Conservation (phyloP, 345 rosid species). For the Dimocarpus longan region DNA sequence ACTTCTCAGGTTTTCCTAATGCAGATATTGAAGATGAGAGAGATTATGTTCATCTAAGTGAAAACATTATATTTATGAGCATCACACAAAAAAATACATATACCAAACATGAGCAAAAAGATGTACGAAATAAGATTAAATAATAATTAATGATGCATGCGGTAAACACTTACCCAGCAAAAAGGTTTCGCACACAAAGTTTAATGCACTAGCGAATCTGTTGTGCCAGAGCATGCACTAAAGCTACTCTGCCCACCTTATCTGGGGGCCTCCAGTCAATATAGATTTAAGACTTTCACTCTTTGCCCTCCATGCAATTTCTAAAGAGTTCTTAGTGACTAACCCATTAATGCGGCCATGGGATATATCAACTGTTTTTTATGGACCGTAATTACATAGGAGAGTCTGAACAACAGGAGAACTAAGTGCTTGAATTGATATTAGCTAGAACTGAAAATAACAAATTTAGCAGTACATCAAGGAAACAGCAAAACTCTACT, state of each 20-base stretch:
- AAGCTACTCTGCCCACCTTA: conserved; percentile 75
- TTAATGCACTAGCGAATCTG: conserved; percentile 83
- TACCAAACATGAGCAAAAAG: background rate
- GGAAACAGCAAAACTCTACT: too few relatives aligned
- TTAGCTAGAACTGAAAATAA: too few relatives aligned
- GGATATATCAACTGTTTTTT: conserved; percentile 63
- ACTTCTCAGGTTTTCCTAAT: too few relatives aligned
- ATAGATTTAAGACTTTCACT: conserved; percentile 76
- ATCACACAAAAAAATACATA: background rate
- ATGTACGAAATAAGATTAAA: background rate
- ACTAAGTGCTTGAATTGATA: conserved; percentile 16
- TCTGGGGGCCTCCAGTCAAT: conserved; percentile 64
- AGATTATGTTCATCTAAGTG: background rate
- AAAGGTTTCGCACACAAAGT: conserved; percentile 65
- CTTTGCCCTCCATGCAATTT: conserved; percentile 82
- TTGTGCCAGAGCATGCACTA: conserved; percentile 63
- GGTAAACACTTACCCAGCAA: conserved; percentile 54
- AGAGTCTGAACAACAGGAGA: conserved; percentile 74
- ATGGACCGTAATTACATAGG: conserved; percentile 68
- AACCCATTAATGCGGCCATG: conserved; percentile 82
- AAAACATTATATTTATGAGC: background rate
- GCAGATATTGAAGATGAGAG: background rate
- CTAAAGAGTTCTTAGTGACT: conserved; percentile 72
- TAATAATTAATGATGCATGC: background rate
- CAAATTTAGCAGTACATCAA: too few relatives aligned